Base-by-base conservation (phyloP, 2,329 filamentous ascomycete genomes). In the Sordariomycetes sp. region DNA sequence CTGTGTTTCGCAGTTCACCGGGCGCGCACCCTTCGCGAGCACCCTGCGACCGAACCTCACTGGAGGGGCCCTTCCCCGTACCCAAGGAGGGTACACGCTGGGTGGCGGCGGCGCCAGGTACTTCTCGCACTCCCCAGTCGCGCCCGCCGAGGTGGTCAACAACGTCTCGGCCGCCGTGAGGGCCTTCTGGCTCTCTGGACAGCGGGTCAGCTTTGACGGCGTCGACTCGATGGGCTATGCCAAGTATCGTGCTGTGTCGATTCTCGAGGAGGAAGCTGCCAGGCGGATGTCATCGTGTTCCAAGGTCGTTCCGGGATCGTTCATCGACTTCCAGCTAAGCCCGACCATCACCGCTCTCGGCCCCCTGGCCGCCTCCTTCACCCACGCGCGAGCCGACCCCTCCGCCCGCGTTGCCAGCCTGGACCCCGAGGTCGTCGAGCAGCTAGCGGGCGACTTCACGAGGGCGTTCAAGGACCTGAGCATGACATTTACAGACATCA, bases 111-210 rank as follows among this genome's bases (percentile, higher is more conserved):
- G 60, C 34, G 89, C 86, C 25, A 82, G 93, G 63, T 93, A 93
- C 76, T 97, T 97, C 74, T 95, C 90, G 1, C 92, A 97, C 73
- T 83, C 85, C 1, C 90, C 93, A 1, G 87, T 89, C 11, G 83
- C 87, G 8, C 91, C 90, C 46, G 90, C 92, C 1, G 90, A 97
- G 70, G 90, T 97, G 53, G 83, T 97, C 56, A 88, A 94, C 71
- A 96, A 96, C 72, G 93, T 97, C n/a, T 96, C 90, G 14, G 86
- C 91, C 65, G 94, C 91, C 5, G 86, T 97, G 67, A 85, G 94
- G 58, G 92, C 91, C 14, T 97, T 99, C 73, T 87, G 90, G 74
- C 79, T 96, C n/a, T 91, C 89, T 0, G 94, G 94, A 0, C 85
- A 96, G 67, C 94, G 92, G 70, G 86, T 88, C 11, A 88, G 89